These are phyloP conservation scores for Beta vulgaris DNA, from an alignment of 148 eudicot species.

Conservation along the genomic window DNA sequence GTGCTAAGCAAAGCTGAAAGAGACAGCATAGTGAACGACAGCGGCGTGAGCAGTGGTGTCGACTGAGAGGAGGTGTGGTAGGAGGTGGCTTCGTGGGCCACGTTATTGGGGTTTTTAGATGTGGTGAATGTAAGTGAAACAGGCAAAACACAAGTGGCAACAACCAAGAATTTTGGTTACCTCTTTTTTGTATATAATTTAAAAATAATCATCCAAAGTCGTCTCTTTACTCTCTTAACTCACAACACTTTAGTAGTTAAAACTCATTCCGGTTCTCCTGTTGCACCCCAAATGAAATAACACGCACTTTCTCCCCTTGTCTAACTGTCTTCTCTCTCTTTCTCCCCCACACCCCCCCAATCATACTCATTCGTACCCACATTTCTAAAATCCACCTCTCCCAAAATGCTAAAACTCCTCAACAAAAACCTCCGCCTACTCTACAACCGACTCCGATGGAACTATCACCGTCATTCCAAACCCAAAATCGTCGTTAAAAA, in stretches of 20 bases:
- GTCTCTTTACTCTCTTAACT: not conserved
- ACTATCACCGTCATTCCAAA: conserved; percentile 41
- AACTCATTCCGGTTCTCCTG: not conserved
- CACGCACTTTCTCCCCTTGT: not conserved
- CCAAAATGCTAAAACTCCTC: conserved; percentile 50
- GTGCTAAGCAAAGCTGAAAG: too few species aligned
- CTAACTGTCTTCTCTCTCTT: not conserved
- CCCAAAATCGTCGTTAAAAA: conserved; percentile 49
- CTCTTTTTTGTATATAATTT: too few species aligned
- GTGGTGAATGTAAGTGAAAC: too few species aligned
- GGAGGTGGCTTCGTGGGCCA: too few species aligned
- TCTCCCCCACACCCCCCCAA: not conserved
- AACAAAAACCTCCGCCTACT: conserved; percentile 59
- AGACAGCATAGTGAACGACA: too few species aligned
- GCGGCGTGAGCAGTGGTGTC: too few species aligned
- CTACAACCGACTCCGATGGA: conserved; percentile 53
- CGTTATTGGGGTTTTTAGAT: too few species aligned
- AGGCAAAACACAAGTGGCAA: too few species aligned
- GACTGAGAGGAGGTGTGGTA: too few species aligned
- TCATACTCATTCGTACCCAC: not conserved
- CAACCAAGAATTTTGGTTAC: too few species aligned
- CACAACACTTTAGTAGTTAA: not conserved
- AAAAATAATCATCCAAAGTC: not conserved
- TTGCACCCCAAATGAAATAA: not conserved
- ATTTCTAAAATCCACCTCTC: conserved; percentile 4